These are phyloP conservation scores for Backusella tuberculispora DNA, from an alignment of 192 early-diverging fungal species.

Conservation along the genomic window DNA sequence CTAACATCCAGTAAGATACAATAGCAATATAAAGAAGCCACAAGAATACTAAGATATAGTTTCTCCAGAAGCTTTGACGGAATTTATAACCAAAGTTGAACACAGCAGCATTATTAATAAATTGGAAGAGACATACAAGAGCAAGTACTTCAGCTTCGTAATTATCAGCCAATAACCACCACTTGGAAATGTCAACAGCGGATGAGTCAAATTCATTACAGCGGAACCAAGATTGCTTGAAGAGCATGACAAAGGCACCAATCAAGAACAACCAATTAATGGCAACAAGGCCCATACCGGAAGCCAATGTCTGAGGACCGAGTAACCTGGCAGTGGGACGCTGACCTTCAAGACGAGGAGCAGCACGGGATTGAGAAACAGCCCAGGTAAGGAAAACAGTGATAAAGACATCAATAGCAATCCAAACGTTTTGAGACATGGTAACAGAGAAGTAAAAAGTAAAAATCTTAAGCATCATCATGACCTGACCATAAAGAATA, in stretches of 20 bases:
- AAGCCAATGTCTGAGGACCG: slow-evolving; percentile 68
- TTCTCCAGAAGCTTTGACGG: slow-evolving; percentile 61
- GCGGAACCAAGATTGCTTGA: slow-evolving; percentile 53
- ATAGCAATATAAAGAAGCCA: slow-evolving; percentile 55
- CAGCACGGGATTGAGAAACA: slow-evolving; percentile 64
- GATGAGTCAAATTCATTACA: slow-evolving; percentile 73
- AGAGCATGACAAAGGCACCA: slow-evolving; percentile 55
- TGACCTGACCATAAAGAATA: slow-evolving; percentile 65
- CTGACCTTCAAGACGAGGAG: slow-evolving; percentile 50
- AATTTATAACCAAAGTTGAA: slow-evolving; percentile 70
- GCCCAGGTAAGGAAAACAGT: slow-evolving; percentile 63
- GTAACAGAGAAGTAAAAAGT: slow-evolving; percentile 70
- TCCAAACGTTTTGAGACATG: slow-evolving; percentile 67
- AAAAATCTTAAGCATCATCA: slow-evolving; percentile 64
- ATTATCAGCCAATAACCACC: slow-evolving; percentile 80
- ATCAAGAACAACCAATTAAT: slow-evolving; percentile 71
- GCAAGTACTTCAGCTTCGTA: slow-evolving; percentile 64
- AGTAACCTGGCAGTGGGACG: slow-evolving; percentile 76
- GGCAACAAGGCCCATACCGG: slow-evolving; percentile 61
- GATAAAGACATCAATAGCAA: slow-evolving; percentile 70
- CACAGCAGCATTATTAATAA: slow-evolving; percentile 66
- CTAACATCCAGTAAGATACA: slow-evolving; percentile 59
- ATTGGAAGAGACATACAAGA: slow-evolving; percentile 67
- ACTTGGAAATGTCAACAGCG: slow-evolving; percentile 62
- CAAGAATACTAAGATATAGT: slow-evolving; percentile 57